Evolutionary conservation across 805 yeast genomes (phyloP), one percentile per base, ranked within the genome.

Genomic region (Starmera pachycereana): DNA sequence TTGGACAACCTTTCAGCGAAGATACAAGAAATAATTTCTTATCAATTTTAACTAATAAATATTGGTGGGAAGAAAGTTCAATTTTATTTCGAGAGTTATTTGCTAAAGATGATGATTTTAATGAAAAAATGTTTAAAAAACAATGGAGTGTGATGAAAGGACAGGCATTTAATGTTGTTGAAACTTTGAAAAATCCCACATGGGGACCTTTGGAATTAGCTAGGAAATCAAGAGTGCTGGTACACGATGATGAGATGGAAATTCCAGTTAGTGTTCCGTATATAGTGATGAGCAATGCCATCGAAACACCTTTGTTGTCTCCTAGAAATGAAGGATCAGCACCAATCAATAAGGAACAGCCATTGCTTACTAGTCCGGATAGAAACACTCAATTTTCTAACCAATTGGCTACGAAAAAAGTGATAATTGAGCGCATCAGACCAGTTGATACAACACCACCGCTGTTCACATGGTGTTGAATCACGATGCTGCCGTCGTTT

Each of bases 121-220:
- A 72, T 44, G 74, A 72, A 40, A 59, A 85, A 34, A 69, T 80
- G 77, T 82, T 83, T 77, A 63, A 58, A 28, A 72, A 72, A 43
- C 89, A 82, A 49, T 65, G 81, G 64, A 78, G 83, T 1, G 81
- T 82, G 3, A 51, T 81, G 51, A 81, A 81, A 52, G 90, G 89
- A 0, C 89, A 82, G 52, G 85, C 89, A 0, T 81, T 78, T 61
- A 81, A 80, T 47, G 80, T 81, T 3, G 81, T 80, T 4, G 86
- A 82, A 48, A 68, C 81, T 2, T 56, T 81, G 39, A 76, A 76
- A 50, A 60, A 62, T 29, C 63, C 68, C 1, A 66, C 70, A 18
- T 80, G 77, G 32, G 85, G 87, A 0, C 88, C 88, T 0, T 57
- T 81, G 40, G 87, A 81, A 44, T 59, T 81, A 11, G 79, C 78